Evolutionary conservation across 192 early-diverging fungal species (phyloP).

Genomic region (Gaertneriomyces semiglobifer): DNA sequence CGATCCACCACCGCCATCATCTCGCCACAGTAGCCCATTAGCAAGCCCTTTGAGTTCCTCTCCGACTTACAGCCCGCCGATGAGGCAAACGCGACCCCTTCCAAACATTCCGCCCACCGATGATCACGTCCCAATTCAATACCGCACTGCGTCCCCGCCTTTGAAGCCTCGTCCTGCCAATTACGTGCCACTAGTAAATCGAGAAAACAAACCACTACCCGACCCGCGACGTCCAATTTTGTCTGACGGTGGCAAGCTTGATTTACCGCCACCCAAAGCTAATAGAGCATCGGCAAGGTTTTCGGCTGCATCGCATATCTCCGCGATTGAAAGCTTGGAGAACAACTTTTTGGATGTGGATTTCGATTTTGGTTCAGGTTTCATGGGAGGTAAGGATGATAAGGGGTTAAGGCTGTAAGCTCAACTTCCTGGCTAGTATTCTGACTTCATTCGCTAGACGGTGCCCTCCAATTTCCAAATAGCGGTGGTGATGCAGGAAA

Average conservation of each 20-base stretch:
- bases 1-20: background rate
- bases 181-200: slow-evolving; percentile 9
- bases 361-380: slow-evolving; percentile 21
- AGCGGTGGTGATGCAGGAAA: background rate
- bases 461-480: background rate
- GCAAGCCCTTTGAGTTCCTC: no score
- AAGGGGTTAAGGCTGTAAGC: background rate
- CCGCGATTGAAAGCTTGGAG: slow-evolving; percentile 18
- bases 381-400: slow-evolving; percentile 1
- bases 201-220: slow-evolving; percentile 19
- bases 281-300: background rate
- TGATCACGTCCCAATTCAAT: slow-evolving; percentile 23
- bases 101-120: slow-evolving; percentile 4
- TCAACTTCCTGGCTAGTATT: background rate
- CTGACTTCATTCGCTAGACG: background rate
- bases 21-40: background rate
- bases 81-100: background rate
- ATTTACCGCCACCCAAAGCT: background rate
- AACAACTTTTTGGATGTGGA: slow-evolving; percentile 25
- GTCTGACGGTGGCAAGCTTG: background rate
- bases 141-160: slow-evolving; percentile 22
- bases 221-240: background rate
- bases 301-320: slow-evolving; percentile 24
- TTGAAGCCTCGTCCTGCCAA: slow-evolving; percentile 23
- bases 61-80: background rate